A percentile compares a stretch with the other conserved stretches of the same genome.
phyloP scores from a whole-genome alignment of 2,329 filamentous ascomycete genomes.

The Lachnum nothofagi region DNA sequence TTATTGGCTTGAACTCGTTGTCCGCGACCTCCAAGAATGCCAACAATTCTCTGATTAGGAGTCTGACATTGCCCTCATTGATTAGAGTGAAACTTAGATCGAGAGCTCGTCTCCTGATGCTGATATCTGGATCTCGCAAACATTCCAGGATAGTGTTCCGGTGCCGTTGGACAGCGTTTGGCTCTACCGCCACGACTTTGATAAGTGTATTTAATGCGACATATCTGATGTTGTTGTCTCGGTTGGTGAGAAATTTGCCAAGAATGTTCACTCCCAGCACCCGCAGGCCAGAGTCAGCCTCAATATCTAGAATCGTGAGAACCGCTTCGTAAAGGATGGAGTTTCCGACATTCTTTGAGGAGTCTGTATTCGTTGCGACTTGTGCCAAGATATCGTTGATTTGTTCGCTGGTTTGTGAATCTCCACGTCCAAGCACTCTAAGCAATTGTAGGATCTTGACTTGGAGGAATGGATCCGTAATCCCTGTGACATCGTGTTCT shows the following conservation, averaged over 20 bases:
- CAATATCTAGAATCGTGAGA: constrained; percentile 93
- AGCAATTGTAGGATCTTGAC: constrained; percentile 90
- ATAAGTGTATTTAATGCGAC: constrained; percentile 95
- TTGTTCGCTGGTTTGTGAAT: constrained; percentile 83
- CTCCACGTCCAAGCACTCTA: constrained; percentile 78
- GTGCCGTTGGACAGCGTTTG: constrained; percentile 93
- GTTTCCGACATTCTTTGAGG: constrained; percentile 97
- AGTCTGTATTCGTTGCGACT: constrained; percentile 96
- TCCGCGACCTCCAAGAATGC: constrained; percentile 96
- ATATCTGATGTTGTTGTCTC: constrained; percentile 98
- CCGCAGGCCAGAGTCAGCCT: constrained; percentile 89
- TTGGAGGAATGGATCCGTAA: constrained; percentile 95
- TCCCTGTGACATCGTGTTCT: constrained; percentile 96
- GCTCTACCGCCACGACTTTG: constrained; percentile 96
- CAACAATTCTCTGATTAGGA: constrained; percentile 85
- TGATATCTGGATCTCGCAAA: constrained; percentile 93
- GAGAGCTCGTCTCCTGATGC: constrained; percentile 88
- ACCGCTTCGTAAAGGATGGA: constrained; percentile 97
- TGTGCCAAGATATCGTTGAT: constrained; percentile 98
- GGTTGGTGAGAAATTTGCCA: constrained; percentile 96
- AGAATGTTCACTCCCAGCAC: constrained; percentile 97
- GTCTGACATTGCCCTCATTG: constrained; percentile 91
- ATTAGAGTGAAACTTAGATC: constrained; percentile 97
- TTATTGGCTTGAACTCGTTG: constrained; percentile 96
- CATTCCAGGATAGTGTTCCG: constrained; percentile 97